A percentile compares a stretch with the other conserved stretches of the same genome.
phyloP scores from a whole-genome alignment of 2,329 filamentous ascomycete genomes.

The Blastomyces parvus region DNA sequence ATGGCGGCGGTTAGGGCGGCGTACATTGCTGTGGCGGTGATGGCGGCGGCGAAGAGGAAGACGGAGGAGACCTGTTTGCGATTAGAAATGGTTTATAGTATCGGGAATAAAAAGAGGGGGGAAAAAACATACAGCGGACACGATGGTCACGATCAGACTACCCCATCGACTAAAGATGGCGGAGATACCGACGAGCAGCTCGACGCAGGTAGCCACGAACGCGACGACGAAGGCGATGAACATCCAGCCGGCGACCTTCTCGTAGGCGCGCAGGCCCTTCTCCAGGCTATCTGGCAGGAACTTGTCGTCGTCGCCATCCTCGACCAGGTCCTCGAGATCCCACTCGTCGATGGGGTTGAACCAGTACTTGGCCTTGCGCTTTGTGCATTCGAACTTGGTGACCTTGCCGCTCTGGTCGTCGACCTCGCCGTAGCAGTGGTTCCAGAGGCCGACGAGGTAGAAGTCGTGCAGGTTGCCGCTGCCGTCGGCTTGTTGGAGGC shows the following conservation, averaged over 20 bases:
- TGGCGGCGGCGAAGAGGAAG: conserved; percentile 56
- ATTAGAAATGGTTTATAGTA: no score
- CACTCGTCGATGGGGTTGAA: conserved; percentile 60
- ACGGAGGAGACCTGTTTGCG: conserved; percentile 46
- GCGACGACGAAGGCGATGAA: conserved; percentile 70
- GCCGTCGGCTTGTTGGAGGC: conserved; percentile 29
- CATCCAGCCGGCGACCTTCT: conserved; percentile 68
- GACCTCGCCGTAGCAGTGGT: conserved; percentile 62
- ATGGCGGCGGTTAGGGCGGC: conserved; percentile 59
- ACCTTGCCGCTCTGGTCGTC: conserved; percentile 46
- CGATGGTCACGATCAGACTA: conserved; percentile 70
- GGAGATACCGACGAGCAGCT: conserved; percentile 69
- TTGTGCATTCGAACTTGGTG: conserved; percentile 54
- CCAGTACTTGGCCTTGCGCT: conserved; percentile 66
- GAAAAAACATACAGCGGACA: conserved; percentile 52
- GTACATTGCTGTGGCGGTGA: conserved; percentile 66
- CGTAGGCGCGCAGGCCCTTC: conserved; percentile 62
- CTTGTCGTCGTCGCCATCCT: conserved; percentile 31
- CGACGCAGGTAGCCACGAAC: conserved; percentile 57
- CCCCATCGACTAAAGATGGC: conserved; percentile 74
- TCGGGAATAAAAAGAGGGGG: no score
- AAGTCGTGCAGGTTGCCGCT: conserved; percentile 56
- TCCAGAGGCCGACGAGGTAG: conserved; percentile 79
- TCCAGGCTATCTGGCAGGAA: conserved; percentile 59
- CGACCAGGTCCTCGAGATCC: conserved; percentile 48